Evolutionary conservation across 768 basidiomycete species (phyloP), one percentile per base, ranked within the genome.

Genomic region (Lactifluus subvellereus): DNA sequence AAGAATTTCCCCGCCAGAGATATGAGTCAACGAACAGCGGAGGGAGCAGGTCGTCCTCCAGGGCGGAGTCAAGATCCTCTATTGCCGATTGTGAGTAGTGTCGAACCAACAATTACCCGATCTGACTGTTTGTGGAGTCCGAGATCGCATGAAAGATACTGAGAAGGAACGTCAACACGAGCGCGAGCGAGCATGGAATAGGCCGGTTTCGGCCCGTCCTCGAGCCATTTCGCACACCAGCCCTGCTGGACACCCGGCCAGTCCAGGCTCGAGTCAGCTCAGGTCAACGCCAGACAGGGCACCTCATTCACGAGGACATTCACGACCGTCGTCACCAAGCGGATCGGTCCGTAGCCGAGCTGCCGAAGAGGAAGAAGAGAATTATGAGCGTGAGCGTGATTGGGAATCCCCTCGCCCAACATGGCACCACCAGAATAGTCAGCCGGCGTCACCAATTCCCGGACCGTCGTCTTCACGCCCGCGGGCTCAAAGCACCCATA

Each of bases 171-270:
- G 54, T 14, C 63, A 65, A 47, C 76, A 73, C 54, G 78, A 81
- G 56, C 80, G 75, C 40, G 82, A 84, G 69, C 77, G 77, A 52
- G 76, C 76, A 49, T 79, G 83, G 84, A 81, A 80, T 50, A 81
- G 75, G 64, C 78, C 76, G 11, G 59, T 67, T 73, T 18, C 74
- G 74, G 64, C 77, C 77, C 20, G 72, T 73, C 60, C 58, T 65
- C 59, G 73, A 72, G 55, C 75, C 71, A 30, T 67, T 70, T 20
- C 76, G 76, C 60, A 74, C 73, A 10, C 72, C 69, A 22, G 43
- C 33, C 18, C 22, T 4, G 27, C 32, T 43, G 74, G 78, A 40
- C 73, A 74, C 22, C 73, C 82, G 42, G 68, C 74, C 22, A 58
- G 54, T 54, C 64, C 52, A 35, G 48, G 52, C 37, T 57, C 42